phyloP scores from a whole-genome alignment of 257 asterid species.

The Coffea eugenioides region DNA sequence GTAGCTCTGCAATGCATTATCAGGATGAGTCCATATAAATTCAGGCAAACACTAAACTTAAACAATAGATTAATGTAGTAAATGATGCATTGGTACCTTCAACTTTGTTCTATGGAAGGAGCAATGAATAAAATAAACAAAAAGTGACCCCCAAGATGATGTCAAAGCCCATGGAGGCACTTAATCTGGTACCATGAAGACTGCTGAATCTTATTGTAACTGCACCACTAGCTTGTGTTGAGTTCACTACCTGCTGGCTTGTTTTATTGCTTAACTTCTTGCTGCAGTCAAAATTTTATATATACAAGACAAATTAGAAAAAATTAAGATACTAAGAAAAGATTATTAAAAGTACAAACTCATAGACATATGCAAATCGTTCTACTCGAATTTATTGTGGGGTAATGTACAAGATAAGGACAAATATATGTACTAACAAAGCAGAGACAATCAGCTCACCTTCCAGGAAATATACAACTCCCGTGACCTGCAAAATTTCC shows the following conservation, averaged over 20 bases:
- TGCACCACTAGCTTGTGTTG: constrained; percentile 63
- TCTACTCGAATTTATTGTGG: constrained; percentile 19
- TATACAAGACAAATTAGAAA: neutral
- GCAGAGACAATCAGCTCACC: constrained; percentile 51
- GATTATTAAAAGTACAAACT: neutral
- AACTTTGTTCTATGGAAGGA: constrained; percentile 41
- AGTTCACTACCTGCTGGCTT: constrained; percentile 54
- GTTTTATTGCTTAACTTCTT: constrained; percentile 56
- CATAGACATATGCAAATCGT: neutral
- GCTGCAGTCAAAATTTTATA: constrained; percentile 48
- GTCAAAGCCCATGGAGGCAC: constrained; percentile 25
- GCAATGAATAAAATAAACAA: constrained; percentile 46
- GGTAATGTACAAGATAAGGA: constrained; percentile 32
- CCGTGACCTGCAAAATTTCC: constrained; percentile 80
- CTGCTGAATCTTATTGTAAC: constrained; percentile 35
- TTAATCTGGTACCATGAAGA: constrained; percentile 26
- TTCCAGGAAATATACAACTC: constrained; percentile 93
- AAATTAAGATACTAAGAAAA: neutral
- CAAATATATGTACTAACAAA: constrained; percentile 26
- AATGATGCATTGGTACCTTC: constrained; percentile 25
- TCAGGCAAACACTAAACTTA: neutral
- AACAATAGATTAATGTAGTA: neutral
- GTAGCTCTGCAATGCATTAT: constrained; percentile 12
- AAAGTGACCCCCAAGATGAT: constrained; percentile 28
- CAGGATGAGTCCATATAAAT: neutral